Evolutionary conservation across 768 basidiomycete genomes (phyloP).

Genomic region (Suillus luteus): DNA sequence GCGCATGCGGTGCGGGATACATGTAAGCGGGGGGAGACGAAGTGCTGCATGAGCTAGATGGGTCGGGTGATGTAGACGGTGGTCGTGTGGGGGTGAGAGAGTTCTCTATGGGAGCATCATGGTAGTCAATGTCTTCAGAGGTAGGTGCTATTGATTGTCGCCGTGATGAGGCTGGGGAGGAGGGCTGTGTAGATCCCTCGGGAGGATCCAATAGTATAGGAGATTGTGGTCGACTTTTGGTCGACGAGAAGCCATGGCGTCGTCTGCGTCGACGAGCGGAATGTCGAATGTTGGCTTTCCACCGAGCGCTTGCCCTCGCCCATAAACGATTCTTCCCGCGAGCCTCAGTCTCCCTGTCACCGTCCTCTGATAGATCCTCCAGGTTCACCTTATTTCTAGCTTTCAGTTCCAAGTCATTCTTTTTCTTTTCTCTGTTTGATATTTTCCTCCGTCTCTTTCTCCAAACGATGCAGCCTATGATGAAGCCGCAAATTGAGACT

Average conservation of each 20-base stretch:
- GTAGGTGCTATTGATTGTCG: conserved; percentile 30
- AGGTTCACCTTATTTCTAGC: conserved; percentile 25
- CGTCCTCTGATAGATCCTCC: conserved; percentile 32
- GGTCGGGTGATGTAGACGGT: conserved; percentile 8
- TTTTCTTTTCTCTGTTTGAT: conserved; percentile 22
- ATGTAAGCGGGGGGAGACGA: conserved; percentile 50
- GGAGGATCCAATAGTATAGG: conserved; percentile 19
- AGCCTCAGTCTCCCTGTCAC: conserved; percentile 45
- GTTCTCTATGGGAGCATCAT: not conserved
- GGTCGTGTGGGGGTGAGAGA: conserved; percentile 12
- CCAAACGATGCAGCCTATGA: conserved; percentile 64
- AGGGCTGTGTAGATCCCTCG: conserved; percentile 11
- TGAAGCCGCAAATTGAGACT: conserved; percentile 58
- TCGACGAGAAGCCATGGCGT: not conserved
- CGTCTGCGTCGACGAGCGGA: conserved; percentile 58
- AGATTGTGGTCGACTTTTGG: conserved; percentile 21
- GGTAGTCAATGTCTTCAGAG: conserved; percentile 5
- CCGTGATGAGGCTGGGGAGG: conserved; percentile 26
- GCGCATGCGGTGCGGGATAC: conserved; percentile 25
- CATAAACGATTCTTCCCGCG: conserved; percentile 59
- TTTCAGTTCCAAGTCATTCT: conserved; percentile 55
- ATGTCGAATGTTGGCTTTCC: conserved; percentile 64
- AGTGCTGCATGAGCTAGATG: conserved; percentile 25
- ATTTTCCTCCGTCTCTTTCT: conserved; percentile 44
- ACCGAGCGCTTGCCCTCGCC: conserved; percentile 65